Base-by-base conservation (phyloP, 2,329 filamentous ascomycete genomes). In the Trichoderma polysporum region DNA sequence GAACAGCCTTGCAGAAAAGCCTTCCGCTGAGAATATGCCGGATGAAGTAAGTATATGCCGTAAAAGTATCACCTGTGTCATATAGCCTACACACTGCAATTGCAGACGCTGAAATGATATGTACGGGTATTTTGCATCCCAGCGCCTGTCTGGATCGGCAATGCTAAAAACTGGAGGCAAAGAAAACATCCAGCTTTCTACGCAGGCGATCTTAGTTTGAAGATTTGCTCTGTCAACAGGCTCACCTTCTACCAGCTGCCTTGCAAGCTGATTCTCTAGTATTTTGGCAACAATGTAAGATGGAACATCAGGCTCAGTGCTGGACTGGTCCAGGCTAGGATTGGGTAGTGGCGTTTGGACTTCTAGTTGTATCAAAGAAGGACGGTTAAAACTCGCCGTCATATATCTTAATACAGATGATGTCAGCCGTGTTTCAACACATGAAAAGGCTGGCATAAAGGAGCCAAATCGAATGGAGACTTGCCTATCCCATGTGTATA, bases 261-360 rank as follows among this genome's bases (percentile, higher is more conserved):
- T 56, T 12, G 61, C 61, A 57, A 64, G 61, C n/a, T 64, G 61
- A 19, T 8, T 47, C 52, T 64, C 61, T 2, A 64, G 39, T 49
- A 57, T 35, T 13, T 47, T 64, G 17, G 61, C 52, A 29, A 64
- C 27, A 19, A 64, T 49, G 13, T 33, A 27, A 19, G 61, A 56
- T 22, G 61, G 61, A 25, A 49, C n/a, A 9, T 47, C 37, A 13
- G 37, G 50, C 27, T 29, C 17, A 22, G 37, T 6, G 4, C 29
- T 27, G 2, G 27, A 19, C 19, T 57, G 49, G 25, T 62, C 59
- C 13, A 62, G 17, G 3, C 25, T n/a, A 13, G 59, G 59, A 37
- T 62, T 62, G 2, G 59, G 59, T 4, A 62, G 49, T 27, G 59
- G 49, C 17, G 17, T 12, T 22, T 12, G 4, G n/a, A 25, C 4